phyloP scores from a whole-genome alignment of 192 early-diverging fungal species.

The Coemansia sp. region DNA sequence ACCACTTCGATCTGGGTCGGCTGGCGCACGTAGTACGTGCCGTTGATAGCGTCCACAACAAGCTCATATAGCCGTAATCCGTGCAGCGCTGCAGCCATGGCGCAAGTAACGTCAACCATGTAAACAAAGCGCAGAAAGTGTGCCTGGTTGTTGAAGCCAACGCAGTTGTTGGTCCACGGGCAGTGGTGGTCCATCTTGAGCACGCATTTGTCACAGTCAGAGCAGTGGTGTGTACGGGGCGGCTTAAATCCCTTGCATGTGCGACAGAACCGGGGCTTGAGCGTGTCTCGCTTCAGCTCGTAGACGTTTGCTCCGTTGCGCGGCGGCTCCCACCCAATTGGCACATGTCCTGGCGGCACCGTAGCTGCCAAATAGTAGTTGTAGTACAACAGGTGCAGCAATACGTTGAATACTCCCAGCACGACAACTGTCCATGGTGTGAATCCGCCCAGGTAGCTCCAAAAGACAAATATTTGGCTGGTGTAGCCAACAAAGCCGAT shows the following conservation, averaged over 20 bases:
- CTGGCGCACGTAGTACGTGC: slow-evolving; percentile 60
- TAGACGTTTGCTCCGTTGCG: slow-evolving; percentile 52
- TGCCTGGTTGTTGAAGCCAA: slow-evolving; percentile 75
- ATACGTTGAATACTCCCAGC: slow-evolving; percentile 76
- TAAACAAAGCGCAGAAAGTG: slow-evolving; percentile 72
- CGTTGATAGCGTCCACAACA: slow-evolving; percentile 46
- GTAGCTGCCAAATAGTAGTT: slow-evolving; percentile 83
- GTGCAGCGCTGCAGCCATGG: slow-evolving; percentile 69
- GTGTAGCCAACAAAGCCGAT: slow-evolving; percentile 65
- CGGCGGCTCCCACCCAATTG: slow-evolving; percentile 54
- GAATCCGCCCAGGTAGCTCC: slow-evolving; percentile 56
- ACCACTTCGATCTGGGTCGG: slow-evolving; percentile 67
- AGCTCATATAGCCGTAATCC: slow-evolving; percentile 75
- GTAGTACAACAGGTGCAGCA: slow-evolving; percentile 74
- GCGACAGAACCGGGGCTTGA: slow-evolving; percentile 71
- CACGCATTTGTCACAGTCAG: slow-evolving; percentile 72
- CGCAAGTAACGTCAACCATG: slow-evolving; percentile 69
- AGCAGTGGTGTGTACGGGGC: slow-evolving; percentile 79
- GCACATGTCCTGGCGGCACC: slow-evolving; percentile 82
- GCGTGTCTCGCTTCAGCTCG: slow-evolving; percentile 69
- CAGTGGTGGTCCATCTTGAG: slow-evolving; percentile 90
- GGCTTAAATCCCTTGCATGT: slow-evolving; percentile 71
- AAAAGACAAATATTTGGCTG: slow-evolving; percentile 67
- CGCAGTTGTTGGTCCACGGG: slow-evolving; percentile 88
- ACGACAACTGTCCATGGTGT: slow-evolving; percentile 48